These are phyloP conservation scores for Cordyceps cateniannulata DNA, from an alignment of 2,329 filamentous ascomycete species.

Conservation along the genomic window DNA sequence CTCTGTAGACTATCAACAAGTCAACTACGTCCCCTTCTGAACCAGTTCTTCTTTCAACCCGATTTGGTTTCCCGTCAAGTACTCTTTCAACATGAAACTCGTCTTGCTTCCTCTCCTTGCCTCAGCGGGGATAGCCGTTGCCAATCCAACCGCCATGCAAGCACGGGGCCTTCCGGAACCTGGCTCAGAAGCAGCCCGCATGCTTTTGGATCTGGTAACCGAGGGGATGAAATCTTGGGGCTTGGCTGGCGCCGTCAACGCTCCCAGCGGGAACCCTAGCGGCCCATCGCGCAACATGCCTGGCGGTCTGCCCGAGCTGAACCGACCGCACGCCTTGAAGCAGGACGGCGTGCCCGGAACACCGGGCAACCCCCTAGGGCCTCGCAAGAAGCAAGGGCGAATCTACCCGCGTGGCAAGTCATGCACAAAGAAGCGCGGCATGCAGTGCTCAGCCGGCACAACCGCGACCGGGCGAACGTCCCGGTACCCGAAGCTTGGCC, in stretches of 20 bases:
- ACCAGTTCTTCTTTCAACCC: not conserved
- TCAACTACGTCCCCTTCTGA: not conserved
- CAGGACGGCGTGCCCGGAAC: not conserved
- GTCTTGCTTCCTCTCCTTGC: not conserved
- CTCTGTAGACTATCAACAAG: not conserved
- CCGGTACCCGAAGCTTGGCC: not conserved
- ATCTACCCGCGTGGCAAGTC: not conserved
- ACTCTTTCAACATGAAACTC: not conserved
- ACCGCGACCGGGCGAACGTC: not conserved
- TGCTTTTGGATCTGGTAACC: not conserved
- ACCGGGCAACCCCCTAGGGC: not conserved
- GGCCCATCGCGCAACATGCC: not conserved
- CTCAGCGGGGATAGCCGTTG: not conserved
- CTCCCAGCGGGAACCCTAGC: not conserved
- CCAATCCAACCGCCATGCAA: not conserved
- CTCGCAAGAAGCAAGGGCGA: not conserved
- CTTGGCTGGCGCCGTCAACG: not conserved
- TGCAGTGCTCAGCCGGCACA: not conserved
- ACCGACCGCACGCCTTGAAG: not conserved
- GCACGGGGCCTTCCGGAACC: not conserved
- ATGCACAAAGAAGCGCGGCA: not conserved
- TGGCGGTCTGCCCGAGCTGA: not conserved
- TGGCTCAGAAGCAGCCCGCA: not conserved
- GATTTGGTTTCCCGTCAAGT: not conserved
- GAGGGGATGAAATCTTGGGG: not conserved